Conservation (phyloP, 2,329 filamentous ascomycete species). For the Fusarium drepaniforme region DNA sequence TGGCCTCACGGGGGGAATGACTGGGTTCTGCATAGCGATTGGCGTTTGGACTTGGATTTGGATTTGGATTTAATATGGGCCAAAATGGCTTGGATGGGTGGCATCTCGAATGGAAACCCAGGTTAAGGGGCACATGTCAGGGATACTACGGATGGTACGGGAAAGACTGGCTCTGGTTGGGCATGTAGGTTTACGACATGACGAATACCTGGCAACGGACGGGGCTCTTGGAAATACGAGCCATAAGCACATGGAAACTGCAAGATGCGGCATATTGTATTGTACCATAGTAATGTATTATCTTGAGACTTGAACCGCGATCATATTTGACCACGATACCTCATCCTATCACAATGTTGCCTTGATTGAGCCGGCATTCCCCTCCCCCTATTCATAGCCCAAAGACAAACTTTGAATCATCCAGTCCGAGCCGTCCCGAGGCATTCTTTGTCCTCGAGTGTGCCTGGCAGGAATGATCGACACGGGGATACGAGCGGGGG, state of each 20-base stretch:
- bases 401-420: background rate
- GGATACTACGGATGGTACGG: background rate
- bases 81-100: background rate
- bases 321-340: background rate
- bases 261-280: background rate
- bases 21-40: constrained; percentile 53
- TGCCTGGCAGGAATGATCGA: constrained; percentile 4
- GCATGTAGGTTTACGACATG: background rate
- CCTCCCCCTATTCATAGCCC: background rate
- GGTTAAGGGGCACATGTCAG: background rate
- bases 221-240: constrained; percentile 7
- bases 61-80: constrained; percentile 45
- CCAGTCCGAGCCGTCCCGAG: background rate
- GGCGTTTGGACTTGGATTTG: constrained; percentile 54
- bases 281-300: background rate
- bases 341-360: background rate
- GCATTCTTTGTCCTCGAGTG: background rate
- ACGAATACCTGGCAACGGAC: background rate
- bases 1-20: constrained; percentile 32
- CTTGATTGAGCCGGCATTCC: background rate
- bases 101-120: background rate
- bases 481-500: background rate
- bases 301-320: background rate
- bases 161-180: constrained; percentile 2
- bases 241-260: background rate